Percentiles rank a stretch among this genome's conserved stretches.
Conservation (phyloP, 148 eudicot species). For the Rhododendron griersonianum region DNA sequence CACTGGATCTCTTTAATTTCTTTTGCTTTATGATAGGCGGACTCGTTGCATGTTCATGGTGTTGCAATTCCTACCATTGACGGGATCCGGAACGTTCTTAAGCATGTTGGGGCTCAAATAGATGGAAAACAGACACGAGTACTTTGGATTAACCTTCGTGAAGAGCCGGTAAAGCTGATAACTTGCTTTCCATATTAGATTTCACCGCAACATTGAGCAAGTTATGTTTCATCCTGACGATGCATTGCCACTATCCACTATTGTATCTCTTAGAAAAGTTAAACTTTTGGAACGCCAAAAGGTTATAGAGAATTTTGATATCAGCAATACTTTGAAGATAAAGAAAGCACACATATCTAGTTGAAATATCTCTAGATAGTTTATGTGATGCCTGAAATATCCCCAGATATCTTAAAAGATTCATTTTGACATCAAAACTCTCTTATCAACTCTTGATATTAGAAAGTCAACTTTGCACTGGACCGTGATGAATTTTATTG, state of each 20-base stretch:
- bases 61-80: conserved; percentile 90
- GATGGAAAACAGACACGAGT: conserved; percentile 42
- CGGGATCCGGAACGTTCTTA: conserved; percentile 82
- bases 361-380: background rate
- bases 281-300: background rate
- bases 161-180: conserved; percentile 67
- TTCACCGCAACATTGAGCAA: background rate
- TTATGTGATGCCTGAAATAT: background rate
- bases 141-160: conserved; percentile 94
- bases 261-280: background rate
- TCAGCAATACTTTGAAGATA: conserved; percentile 1
- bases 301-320: background rate
- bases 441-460: background rate
- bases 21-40: conserved; percentile 44
- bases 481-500: background rate
- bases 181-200: background rate
- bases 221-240: background rate
- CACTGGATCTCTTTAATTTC: background rate
- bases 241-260: background rate
- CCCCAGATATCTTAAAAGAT: background rate
- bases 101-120: conserved; percentile 55
- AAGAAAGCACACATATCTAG: background rate
- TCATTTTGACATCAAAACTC: background rate
- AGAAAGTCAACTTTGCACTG: background rate
- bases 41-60: conserved; percentile 74